These are phyloP conservation scores for Calycina herbarum DNA, from an alignment of 2,329 filamentous ascomycete genomes.

Conservation along the genomic window DNA sequence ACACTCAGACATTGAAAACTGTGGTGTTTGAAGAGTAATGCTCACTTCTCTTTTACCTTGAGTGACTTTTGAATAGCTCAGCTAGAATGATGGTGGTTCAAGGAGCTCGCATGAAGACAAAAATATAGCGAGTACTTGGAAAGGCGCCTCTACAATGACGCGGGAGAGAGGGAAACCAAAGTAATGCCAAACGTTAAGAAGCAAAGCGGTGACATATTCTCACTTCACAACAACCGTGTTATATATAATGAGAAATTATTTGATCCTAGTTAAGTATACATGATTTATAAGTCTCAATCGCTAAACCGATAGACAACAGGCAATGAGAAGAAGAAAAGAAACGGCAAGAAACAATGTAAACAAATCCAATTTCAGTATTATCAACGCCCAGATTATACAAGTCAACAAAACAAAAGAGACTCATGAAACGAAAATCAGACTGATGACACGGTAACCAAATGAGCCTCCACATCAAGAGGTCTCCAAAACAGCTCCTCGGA, in stretches of 20 bases:
- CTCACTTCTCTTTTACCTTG: no score
- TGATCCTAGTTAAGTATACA: not conserved
- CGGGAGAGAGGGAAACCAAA: no score
- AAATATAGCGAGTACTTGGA: no score
- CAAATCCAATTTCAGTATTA: not conserved
- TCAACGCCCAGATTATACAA: not conserved
- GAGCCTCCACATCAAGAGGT: not conserved
- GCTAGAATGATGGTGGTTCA: no score
- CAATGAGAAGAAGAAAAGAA: not conserved
- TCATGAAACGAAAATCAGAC: not conserved
- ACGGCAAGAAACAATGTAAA: not conserved
- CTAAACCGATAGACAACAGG: not conserved
- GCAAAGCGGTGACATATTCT: no score
- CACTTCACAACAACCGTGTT: not conserved
- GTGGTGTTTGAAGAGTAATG: no score
- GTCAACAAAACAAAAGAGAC: not conserved
- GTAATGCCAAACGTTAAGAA: no score
- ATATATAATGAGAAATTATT: not conserved
- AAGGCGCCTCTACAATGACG: no score
- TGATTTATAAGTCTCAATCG: not conserved
- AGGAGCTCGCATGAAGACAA: no score
- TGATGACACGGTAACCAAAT: not conserved
- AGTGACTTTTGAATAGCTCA: no score
- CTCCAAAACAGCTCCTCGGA: constrained; percentile 7
- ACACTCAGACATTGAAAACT: no score